Evolutionary conservation across 768 basidiomycete genomes (phyloP).

Genomic region (Hygrocybe coccinea): DNA sequence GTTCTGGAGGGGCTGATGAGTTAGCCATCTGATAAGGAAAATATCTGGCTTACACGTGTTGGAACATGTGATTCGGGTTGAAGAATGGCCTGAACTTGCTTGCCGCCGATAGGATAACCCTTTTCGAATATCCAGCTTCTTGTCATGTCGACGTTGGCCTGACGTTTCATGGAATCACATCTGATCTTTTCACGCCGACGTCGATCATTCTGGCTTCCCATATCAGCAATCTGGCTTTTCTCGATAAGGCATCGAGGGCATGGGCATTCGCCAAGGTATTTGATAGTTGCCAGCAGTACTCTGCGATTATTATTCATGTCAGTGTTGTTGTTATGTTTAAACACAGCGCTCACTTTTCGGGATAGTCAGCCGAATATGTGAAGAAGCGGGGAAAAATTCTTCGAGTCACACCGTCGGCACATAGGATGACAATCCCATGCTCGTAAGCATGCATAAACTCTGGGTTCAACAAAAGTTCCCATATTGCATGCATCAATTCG

Average conservation of each 20-base stretch:
- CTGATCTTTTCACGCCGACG: neutral
- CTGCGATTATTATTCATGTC: slow-evolving; percentile 7
- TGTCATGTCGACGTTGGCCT: neutral
- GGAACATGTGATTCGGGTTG: slow-evolving; percentile 6
- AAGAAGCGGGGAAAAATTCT: slow-evolving; percentile 18
- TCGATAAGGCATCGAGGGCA: slow-evolving; percentile 17
- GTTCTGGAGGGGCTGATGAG: no score
- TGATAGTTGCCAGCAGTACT: slow-evolving; percentile 18
- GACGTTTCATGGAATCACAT: neutral
- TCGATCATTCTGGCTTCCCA: slow-evolving; percentile 3
- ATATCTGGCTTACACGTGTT: slow-evolving; percentile 3
- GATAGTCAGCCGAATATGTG: slow-evolving; percentile 27
- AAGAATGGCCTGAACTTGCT: neutral
- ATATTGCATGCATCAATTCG: slow-evolving; percentile 11
- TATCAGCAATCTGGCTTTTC: neutral
- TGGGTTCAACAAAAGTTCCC: slow-evolving; percentile 19
- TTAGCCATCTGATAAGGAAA: no score
- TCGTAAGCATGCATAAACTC: slow-evolving; percentile 24
- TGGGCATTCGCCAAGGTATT: slow-evolving; percentile 17
- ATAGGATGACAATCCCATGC: slow-evolving; percentile 22
- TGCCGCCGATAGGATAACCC: neutral
- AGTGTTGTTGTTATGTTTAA: neutral
- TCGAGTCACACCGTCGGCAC: slow-evolving; percentile 21
- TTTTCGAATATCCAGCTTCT: slow-evolving; percentile 1
- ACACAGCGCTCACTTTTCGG: slow-evolving; percentile 23